Base-by-base conservation (phyloP, 495 filamentous ascomycete species). In the Hypoxylon intermedium region DNA sequence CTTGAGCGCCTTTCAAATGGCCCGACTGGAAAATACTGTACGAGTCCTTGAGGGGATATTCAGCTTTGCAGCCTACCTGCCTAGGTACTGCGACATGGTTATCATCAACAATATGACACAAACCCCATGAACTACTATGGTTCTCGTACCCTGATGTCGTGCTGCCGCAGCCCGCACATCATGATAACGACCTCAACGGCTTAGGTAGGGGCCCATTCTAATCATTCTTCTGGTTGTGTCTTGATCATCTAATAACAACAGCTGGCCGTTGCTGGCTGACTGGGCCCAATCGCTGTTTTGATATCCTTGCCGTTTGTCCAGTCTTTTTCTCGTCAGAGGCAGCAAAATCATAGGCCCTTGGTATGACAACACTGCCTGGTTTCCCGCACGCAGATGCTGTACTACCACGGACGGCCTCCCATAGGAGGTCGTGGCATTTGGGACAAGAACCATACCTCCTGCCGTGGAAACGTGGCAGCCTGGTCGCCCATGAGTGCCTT, bases 401-500 rank as follows among this genome's bases (percentile, higher is more conserved):
- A 31, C 30, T 37, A 31, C 53, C 21, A 11, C 38, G 2, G 16
- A 15, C 7, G 18, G 13, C 38, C 40, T 41, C 31, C 36, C 46
- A 44, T 34, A 20, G 20, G 19, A 33, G 7, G 19, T 24, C 11
- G 9, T 12, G 30, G 20, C 19, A 33, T 48, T 5, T 45, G 6
- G 15, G 45, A 38, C 23, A 6, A 40, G 16, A 28, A 12, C 21
- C 21, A 52, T 21, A 11, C 11, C 37, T 46, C 18, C 12, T 23
- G 21, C 19, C 31, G 44, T 56, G 44, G 44, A 18, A 43, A 23
- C 34, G 53, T 57, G 52, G 52, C 34, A 49, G 41, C 59, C 47
- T 57, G 16, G 21, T 44, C 26, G 16, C 53, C 53, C 43, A 52
- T 33, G 30, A 9, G 15, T 44, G 28, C 53, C 53, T 49, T 53